phyloP scores from a whole-genome alignment of 192 early-diverging fungal species.

The Coemansia reversa region DNA sequence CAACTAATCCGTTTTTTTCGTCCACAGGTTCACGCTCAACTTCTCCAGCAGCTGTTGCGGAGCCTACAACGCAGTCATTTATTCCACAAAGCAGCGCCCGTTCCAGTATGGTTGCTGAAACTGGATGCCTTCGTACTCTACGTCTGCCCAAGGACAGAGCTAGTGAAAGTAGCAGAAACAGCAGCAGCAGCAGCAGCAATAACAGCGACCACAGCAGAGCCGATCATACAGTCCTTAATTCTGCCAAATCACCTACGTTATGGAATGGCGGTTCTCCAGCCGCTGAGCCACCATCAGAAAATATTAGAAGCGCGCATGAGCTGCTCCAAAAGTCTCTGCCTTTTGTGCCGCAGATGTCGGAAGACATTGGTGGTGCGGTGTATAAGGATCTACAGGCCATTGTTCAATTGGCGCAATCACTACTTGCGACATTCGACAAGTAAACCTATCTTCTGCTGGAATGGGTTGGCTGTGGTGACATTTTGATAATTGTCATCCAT shows the following conservation, averaged over 20 bases:
- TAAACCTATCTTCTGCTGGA: not conserved
- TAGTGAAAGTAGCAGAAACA: not conserved
- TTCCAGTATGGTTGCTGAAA: conserved; percentile 42
- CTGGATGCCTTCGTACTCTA: conserved; percentile 41
- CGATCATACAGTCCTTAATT: not conserved
- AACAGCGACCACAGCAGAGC: not conserved
- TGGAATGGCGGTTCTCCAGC: too few species aligned
- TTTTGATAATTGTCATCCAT: not conserved
- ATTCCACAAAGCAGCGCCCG: conserved; percentile 27
- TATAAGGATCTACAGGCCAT: conserved; percentile 31
- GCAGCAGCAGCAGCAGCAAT: conserved; percentile 1
- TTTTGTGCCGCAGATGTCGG: conserved; percentile 7
- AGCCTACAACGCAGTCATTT: conserved; percentile 11
- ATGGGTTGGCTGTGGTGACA: not conserved
- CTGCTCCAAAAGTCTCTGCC: conserved; percentile 19
- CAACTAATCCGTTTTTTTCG: conserved; percentile 35
- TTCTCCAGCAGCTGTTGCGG: not conserved
- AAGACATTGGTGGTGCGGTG: conserved; percentile 4
- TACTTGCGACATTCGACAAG: conserved; percentile 20
- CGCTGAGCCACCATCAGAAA: conserved; percentile 8
- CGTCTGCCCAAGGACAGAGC: conserved; percentile 10
- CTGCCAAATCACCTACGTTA: not conserved
- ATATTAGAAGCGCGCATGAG: conserved; percentile 22
- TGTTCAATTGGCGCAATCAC: conserved; percentile 28
- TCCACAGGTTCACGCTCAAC: not conserved